These are phyloP conservation scores for Papiliotrema terrestris DNA, from an alignment of 1,284 basidiomycete genomes.

Conservation along the genomic window DNA sequence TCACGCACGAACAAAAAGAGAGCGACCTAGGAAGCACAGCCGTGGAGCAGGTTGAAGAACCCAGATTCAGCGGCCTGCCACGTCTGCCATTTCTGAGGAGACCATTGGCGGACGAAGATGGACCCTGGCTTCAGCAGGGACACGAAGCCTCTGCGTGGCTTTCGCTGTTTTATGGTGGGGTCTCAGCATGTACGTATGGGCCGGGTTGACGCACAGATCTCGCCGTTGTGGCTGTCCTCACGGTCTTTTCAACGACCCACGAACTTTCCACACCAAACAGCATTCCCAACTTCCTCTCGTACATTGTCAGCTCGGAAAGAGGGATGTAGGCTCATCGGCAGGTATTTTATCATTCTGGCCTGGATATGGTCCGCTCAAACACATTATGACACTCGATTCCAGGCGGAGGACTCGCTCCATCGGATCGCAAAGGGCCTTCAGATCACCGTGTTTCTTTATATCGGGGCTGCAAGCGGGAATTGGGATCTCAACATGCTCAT, in stretches of 20 bases:
- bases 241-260: conserved; percentile 26
- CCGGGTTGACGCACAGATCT: conserved; percentile 17
- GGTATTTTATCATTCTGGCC: conserved; percentile 24
- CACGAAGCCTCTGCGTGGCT: conserved; percentile 26
- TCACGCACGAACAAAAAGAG: too few relatives aligned
- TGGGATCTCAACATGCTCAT: conserved; percentile 26
- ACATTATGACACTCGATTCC: conserved; percentile 30
- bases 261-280: conserved; percentile 17
- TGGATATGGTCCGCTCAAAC: conserved; percentile 36
- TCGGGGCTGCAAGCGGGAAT: conserved; percentile 30
- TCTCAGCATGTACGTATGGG: too few relatives aligned
- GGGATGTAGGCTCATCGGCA: not conserved
- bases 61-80: not conserved
- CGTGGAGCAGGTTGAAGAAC: too few relatives aligned
- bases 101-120: not conserved
- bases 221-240: conserved; percentile 31
- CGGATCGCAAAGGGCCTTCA: conserved; percentile 26
- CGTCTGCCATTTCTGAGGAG: not conserved
- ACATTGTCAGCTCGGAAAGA: not conserved
- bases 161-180: conserved; percentile 22
- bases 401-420: conserved; percentile 31
- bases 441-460: conserved; percentile 29
- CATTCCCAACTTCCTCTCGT: conserved; percentile 28
- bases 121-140: conserved; percentile 20
- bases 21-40: too few relatives aligned